phyloP scores from a whole-genome alignment of 2,329 filamentous ascomycete species.

The Arthrobotrys conoides region DNA sequence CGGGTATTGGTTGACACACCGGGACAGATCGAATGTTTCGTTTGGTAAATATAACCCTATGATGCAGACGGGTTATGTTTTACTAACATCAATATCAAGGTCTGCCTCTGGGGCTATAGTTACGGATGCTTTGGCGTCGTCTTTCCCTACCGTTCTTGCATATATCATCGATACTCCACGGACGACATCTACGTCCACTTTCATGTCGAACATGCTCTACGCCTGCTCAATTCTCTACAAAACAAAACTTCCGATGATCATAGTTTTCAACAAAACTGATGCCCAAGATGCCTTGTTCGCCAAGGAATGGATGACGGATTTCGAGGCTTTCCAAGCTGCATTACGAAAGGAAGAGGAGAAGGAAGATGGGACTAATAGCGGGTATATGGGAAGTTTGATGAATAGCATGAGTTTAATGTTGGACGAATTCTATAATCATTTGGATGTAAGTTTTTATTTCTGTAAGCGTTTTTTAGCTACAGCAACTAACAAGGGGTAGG shows the following conservation, averaged over 20 bases:
- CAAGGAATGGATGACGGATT: conserved; percentile 99
- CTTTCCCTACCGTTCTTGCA: conserved; percentile 95
- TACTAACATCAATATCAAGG: conserved; percentile 26
- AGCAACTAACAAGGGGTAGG: conserved; percentile 19
- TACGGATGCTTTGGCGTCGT: conserved; percentile 90
- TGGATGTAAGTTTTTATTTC: conserved; percentile 72
- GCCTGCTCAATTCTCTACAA: conserved; percentile 99
- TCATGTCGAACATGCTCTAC: conserved; percentile 99
- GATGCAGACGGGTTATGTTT: background rate
- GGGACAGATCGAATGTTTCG: conserved; percentile 98
- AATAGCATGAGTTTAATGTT: conserved; percentile 99
- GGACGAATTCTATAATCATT: conserved; percentile 95
- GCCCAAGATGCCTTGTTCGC: conserved; percentile 91
- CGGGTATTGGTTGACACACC: conserved; percentile 95
- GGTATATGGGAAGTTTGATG: conserved; percentile 94
- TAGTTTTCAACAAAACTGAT: conserved; percentile 99
- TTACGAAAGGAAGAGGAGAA: conserved; percentile 85
- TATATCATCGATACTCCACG: conserved; percentile 87
- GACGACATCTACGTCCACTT: conserved; percentile 91
- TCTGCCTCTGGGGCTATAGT: conserved; percentile 89
- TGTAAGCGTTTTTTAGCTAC: background rate
- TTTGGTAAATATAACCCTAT: conserved; percentile 77
- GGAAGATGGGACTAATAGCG: conserved; percentile 75
- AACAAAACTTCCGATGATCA: conserved; percentile 96
- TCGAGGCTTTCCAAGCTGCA: conserved; percentile 92